These are phyloP conservation scores for Globisporangium cystogenes DNA, from an alignment of 352 stramenopile species.

Conservation along the genomic window DNA sequence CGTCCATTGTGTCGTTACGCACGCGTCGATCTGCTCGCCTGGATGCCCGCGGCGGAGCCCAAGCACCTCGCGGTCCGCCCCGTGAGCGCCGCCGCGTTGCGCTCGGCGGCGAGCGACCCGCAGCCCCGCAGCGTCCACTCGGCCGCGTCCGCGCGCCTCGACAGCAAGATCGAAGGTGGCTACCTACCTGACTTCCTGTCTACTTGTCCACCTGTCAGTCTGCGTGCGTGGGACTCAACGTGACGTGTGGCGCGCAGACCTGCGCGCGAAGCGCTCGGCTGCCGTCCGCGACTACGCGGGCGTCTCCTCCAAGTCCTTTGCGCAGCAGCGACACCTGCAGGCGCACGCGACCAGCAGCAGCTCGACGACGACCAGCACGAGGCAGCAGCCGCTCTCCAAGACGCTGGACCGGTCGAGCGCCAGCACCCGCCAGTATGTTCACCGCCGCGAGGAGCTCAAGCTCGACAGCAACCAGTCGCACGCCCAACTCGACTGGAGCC, in stretches of 20 bases:
- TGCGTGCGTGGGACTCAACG: too few species aligned
- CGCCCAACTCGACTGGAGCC: neutral
- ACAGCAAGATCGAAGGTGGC: constrained; percentile 12
- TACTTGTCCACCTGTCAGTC: too few species aligned
- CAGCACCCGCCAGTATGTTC: neutral
- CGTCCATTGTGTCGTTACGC: too few species aligned
- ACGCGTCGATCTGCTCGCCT: too few species aligned
- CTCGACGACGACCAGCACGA: neutral
- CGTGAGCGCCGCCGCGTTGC: neutral
- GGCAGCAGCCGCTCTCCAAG: neutral
- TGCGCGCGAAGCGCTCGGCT: constrained; percentile 5
- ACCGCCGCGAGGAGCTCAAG: neutral
- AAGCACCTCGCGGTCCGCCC: constrained; percentile 1
- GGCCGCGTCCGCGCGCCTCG: neutral
- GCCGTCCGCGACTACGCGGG: constrained; percentile 3
- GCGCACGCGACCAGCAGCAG: neutral
- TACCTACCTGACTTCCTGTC: too few species aligned
- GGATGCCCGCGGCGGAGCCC: neutral
- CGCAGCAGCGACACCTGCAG: constrained; percentile 8
- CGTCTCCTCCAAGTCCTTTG: constrained; percentile 13
- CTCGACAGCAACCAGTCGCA: constrained; percentile 1
- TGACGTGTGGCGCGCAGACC: constrained; percentile 1
- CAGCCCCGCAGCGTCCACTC: neutral
- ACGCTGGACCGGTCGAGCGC: neutral
- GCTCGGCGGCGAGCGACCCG: neutral